Percentiles rank a stretch among this genome's conserved stretches.
Evolutionary conservation across 2,329 filamentous ascomycete species (phyloP).

Genomic region (Exophiala aquamarina): DNA sequence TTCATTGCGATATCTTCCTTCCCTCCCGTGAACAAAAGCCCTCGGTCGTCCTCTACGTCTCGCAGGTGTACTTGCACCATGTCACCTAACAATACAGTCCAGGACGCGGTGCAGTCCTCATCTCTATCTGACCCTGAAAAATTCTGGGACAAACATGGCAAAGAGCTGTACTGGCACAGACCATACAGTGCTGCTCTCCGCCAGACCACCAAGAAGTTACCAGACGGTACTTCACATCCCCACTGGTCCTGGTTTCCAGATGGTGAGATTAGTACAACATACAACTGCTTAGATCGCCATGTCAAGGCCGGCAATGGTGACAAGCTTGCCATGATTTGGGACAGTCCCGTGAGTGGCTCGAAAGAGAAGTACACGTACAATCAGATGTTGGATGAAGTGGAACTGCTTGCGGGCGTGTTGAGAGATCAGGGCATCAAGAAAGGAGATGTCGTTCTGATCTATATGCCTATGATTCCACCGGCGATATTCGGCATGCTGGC

Average conservation of each 20-base stretch:
- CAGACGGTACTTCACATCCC: constrained; percentile 62
- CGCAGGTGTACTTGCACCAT: constrained; percentile 2
- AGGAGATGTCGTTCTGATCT: constrained; percentile 86
- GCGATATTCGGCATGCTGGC: constrained; percentile 85
- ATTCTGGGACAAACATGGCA: constrained; percentile 76
- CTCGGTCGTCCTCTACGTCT: neutral
- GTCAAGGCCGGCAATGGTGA: constrained; percentile 76
- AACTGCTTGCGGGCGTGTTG: constrained; percentile 77
- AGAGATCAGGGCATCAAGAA: constrained; percentile 77
- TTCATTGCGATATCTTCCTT: too few relatives aligned
- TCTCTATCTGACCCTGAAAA: constrained; percentile 68
- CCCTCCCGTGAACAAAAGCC: too few relatives aligned
- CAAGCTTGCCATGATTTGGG: constrained; percentile 76
- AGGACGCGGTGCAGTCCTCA: constrained; percentile 50
- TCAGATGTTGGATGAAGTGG: constrained; percentile 75
- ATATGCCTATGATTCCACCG: constrained; percentile 96
- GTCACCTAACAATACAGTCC: constrained; percentile 33
- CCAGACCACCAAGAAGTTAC: constrained; percentile 62
- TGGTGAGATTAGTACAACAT: constrained; percentile 86
- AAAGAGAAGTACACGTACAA: constrained; percentile 75
- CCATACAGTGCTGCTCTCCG: constrained; percentile 65
- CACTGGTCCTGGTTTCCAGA: constrained; percentile 90
- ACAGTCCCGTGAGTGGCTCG: constrained; percentile 75
- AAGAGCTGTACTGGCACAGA: constrained; percentile 77
- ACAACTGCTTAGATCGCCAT: constrained; percentile 88